Evolutionary conservation across 164 flowering plant genomes (phyloP).

Genomic region (Chloranthus sessilifolius): DNA sequence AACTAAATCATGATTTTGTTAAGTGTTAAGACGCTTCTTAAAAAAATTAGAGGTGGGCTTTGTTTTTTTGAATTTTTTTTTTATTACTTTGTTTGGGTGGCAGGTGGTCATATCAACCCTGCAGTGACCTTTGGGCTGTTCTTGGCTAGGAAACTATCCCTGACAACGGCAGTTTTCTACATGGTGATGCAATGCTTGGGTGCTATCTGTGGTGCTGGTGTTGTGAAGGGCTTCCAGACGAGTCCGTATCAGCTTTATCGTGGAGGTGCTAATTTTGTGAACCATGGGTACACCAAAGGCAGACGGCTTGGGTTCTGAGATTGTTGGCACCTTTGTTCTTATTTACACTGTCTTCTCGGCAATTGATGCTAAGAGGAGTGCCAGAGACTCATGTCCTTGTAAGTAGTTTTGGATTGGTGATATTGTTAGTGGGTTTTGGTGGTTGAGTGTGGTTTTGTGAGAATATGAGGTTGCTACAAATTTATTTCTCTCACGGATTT

Average conservation of each 20-base stretch:
- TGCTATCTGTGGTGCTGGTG: constrained; percentile 60
- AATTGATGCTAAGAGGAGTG: constrained; percentile 64
- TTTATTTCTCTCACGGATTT: no score
- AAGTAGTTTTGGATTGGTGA: constrained; percentile 14
- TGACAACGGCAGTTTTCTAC: constrained; percentile 51
- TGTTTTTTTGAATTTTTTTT: no score
- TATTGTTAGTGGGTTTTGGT: no score
- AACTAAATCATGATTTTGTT: no score
- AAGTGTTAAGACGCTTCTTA: no score
- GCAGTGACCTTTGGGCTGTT: constrained; percentile 64
- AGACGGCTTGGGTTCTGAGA: constrained; percentile 55
- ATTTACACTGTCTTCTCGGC: constrained; percentile 68
- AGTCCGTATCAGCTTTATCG: constrained; percentile 21
- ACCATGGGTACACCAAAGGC: constrained; percentile 57
- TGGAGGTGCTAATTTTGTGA: constrained; percentile 51
- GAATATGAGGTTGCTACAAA: no score
- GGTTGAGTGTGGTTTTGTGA: no score
- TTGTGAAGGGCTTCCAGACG: constrained; percentile 49
- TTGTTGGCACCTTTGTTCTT: constrained; percentile 57
- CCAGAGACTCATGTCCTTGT: constrained; percentile 74
- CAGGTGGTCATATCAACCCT: constrained; percentile 70
- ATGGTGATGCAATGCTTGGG: constrained; percentile 61
- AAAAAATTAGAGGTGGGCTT: no score
- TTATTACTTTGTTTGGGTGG: no score
- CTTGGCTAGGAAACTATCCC: constrained; percentile 55